Base-by-base conservation (phyloP, 768 basidiomycete species). In the Termitomyces sp. region DNA sequence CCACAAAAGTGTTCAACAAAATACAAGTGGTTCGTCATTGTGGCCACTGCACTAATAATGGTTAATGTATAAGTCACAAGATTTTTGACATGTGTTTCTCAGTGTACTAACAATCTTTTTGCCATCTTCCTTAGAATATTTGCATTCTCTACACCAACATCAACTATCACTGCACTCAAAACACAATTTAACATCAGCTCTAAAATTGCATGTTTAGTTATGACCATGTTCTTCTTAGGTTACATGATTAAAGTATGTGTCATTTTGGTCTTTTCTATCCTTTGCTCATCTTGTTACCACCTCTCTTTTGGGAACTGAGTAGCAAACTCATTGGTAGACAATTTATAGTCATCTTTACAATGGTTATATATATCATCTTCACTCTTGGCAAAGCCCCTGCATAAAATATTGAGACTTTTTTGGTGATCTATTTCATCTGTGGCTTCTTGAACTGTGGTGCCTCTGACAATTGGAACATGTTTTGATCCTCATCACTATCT, bases 401-500 rank as follows among this genome's bases (percentile, higher is more conserved):
- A 0, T 71, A 71, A 4, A 85, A 86, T 66, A 80, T 87, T 48
- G 72, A 77, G 57, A 83, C 84, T 0, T 69, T 88, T 12, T 70
- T 87, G 8, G 64, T 85, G 20, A 83, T 83, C 1, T 77, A 87
- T 4, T 87, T 86, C 66, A 64, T 88, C 24, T 77, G 76, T 20
- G 87, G 87, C 6, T 77, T 85, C 62, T 86, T 85, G n/a, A 61
- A 86, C 81, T 18, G 79, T 79, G 5, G 79, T 82, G 0, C 85
- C 86, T 3, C 52, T 87, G 39, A 82, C 81, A 5, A 85, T 67
- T 77, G 57, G 88, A 89, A 66, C 84, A 83, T 0, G 85, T 88
- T 60, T 74, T 88, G 4, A 69, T 87, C 4, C 74, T 85, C 12
- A 74, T 86, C 54, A 85, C 85, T 0, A 62, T 87, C 42, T 88